A percentile compares a stretch with the other conserved stretches of the same genome.
Conservation (phyloP, 495 filamentous ascomycete species). For the Corynascus novoguineensis region DNA sequence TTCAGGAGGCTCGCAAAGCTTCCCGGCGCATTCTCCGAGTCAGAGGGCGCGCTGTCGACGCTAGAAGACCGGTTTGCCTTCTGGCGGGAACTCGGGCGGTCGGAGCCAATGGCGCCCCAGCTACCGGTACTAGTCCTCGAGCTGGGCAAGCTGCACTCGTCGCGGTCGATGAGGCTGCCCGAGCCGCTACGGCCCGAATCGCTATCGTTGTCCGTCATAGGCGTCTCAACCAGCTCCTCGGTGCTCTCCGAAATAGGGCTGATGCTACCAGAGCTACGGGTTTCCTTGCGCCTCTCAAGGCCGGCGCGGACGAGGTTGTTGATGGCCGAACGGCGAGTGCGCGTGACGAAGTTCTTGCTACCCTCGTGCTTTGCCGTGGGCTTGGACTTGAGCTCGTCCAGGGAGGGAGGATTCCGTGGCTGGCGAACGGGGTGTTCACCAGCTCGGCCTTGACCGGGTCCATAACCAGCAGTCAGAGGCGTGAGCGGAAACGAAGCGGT, state of each 20-base stretch:
- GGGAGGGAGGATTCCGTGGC: conserved; percentile 82
- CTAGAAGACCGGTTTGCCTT: conserved; percentile 58
- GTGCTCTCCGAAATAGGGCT: conserved; percentile 80
- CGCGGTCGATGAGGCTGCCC: conserved; percentile 63
- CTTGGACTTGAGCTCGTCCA: conserved; percentile 86
- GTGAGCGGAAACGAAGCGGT: conserved; percentile 73
- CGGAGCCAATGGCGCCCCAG: conserved; percentile 76
- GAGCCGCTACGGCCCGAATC: conserved; percentile 74
- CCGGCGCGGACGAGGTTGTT: conserved; percentile 87
- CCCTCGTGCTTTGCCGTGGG: conserved; percentile 93
- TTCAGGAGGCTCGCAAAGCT: conserved; percentile 58
- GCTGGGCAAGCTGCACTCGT: conserved; percentile 65
- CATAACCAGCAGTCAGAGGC: conserved; percentile 76
- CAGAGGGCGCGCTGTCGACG: conserved; percentile 52
- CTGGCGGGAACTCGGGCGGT: conserved; percentile 56
- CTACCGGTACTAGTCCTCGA: conserved; percentile 66
- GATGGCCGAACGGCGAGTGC: conserved; percentile 86
- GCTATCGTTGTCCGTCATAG: conserved; percentile 70
- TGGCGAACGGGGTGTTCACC: conserved; percentile 94
- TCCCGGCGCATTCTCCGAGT: conserved; percentile 35
- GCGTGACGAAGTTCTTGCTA: conserved; percentile 96
- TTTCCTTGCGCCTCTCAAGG: conserved; percentile 71
- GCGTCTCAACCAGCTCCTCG: conserved; percentile 65
- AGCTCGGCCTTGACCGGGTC: conserved; percentile 84
- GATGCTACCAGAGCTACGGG: conserved; percentile 65